Evolutionary conservation across 1,139 yeast genomes (phyloP), one percentile per base, ranked within the genome.

Genomic region (Suhomyces guaymorum): DNA sequence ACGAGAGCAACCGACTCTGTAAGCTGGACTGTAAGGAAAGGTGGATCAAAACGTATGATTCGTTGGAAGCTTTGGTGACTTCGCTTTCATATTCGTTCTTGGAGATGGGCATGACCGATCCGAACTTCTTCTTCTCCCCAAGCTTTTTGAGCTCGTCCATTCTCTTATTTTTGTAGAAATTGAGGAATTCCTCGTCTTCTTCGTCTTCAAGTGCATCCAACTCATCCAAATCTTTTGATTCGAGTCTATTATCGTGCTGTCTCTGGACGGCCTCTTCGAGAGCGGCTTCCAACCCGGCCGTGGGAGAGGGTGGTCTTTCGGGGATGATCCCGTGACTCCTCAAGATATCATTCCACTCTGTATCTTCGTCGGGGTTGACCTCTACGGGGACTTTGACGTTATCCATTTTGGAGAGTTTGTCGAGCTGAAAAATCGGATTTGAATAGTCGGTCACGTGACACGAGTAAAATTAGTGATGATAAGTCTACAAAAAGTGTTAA

Each of bases 311-410:
- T 20, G 95, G 89, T 50, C 82, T 80, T 55, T 87, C 90, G 0
- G 98, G 98, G 35, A 92, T 88, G 43, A 92, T 80, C 9, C 97
- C 97, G 46, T 90, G 88, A 5, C 78, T 75, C 45, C 99, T 70
- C 30, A 92, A 71, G 46, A 92, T 89, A 61, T 92, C 99, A 57
- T 92, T 92, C 98, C 99, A 92, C 59, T 92, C 98, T 1, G 98
- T 92, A 56, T 92, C 99, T 61, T 92, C 98, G 44, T 77, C 79
- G 23, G 96, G 97, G 61, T 92, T 90, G 37, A 90, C 97, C 61
- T 89, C 90, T 33, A 89, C 94, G 51, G 84, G 86, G 54, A 83
- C 66, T 51, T 71, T 69, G 38, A 63, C 49, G 44, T 67, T 52
- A 30, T 56, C 48, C 65, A 62, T 59, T 8, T 10, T 27, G 30